Evolutionary conservation across 305 asterid genomes (phyloP), one percentile per base, ranked within the genome.

Genomic region (Fraxinus platypoda): DNA sequence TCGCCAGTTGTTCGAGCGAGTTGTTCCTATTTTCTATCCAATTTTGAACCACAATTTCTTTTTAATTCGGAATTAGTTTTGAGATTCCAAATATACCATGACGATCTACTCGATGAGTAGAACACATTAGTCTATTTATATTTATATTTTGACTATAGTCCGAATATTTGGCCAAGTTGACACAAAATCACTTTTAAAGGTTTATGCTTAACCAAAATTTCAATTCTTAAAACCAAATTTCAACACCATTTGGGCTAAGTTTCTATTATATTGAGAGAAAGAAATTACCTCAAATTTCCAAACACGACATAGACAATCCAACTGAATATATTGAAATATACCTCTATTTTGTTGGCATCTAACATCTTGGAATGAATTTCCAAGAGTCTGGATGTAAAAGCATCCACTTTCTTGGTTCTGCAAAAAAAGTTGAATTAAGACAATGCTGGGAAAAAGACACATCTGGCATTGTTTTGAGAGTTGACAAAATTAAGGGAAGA

Each of bases 301-400:
- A 15, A 31, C 78, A 76, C 35, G 2, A 49, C n/a, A 21, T 12
- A 25, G 9, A 70, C 81, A 76, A 79, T 28, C 52, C 46, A 84
- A 34, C 49, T 72, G 59, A 76, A 75, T 23, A 71, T 37, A 81
- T 11, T 34, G 25, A 81, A 34, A 84, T 68, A 68, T 84, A 94
- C 99, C 99, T 96, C 99, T 85, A 87, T 88, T 91, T 91, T 94
- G 87, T 93, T 89, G 84, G 88, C 86, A 75, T 91, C 97, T 84
- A 94, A 82, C 94, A 96, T 91, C 91, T 90, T 91, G 76, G 97
- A 90, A 80, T 96, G 99, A 82, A 96, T 92, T 86, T 93, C 98
- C 62, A 96, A 86, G 80, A 96, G 97, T 82, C 95, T 93, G 38
- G 97, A 92, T 31, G 99, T 96, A 88, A 96, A 96, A 59, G 85